A percentile compares a stretch with the other conserved stretches of the same genome.
Evolutionary conservation across 768 basidiomycete species (phyloP).

Genomic region (Naganishia randhawae): DNA sequence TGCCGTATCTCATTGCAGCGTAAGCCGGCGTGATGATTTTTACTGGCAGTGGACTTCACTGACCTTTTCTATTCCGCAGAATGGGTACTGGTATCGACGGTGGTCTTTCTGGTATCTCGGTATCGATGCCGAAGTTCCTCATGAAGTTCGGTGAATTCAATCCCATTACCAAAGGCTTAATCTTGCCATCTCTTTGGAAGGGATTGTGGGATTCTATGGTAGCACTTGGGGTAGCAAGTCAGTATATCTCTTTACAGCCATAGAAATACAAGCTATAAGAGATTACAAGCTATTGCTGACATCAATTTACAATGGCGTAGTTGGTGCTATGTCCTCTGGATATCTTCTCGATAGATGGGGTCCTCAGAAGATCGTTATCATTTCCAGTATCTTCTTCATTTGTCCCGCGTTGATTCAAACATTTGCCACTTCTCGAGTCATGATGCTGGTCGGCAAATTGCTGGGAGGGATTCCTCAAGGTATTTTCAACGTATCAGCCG

Average conservation of each 20-base stretch:
- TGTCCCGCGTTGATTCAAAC: slow-evolving; percentile 23
- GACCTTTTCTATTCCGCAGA: background rate
- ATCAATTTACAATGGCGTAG: background rate
- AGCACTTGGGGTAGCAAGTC: slow-evolving; percentile 20
- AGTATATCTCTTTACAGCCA: background rate
- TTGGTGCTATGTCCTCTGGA: slow-evolving; percentile 23
- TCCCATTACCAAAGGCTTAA: slow-evolving; percentile 24
- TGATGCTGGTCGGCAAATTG: slow-evolving; percentile 30
- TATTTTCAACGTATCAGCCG: slow-evolving; percentile 26
- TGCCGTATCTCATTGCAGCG: slow-evolving; percentile 23
- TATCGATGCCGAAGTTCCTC: slow-evolving; percentile 25
- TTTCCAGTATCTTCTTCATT: slow-evolving; percentile 25
- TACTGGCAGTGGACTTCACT: background rate
- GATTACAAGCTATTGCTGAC: background rate
- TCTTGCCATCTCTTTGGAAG: slow-evolving; percentile 26
- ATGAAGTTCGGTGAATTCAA: slow-evolving; percentile 29
- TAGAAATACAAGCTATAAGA: too few relatives aligned
- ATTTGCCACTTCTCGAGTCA: slow-evolving; percentile 20
- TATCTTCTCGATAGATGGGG: slow-evolving; percentile 28
- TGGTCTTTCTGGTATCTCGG: slow-evolving; percentile 24
- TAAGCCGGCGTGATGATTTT: background rate
- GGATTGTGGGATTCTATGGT: slow-evolving; percentile 21
- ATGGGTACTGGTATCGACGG: slow-evolving; percentile 23
- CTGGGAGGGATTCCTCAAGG: slow-evolving; percentile 29
- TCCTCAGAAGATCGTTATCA: slow-evolving; percentile 24